A percentile compares a stretch with the other conserved stretches of the same genome.
These are phyloP conservation scores for Favolaschia claudopus DNA, from an alignment of 768 basidiomycete genomes.

Conservation along the genomic window DNA sequence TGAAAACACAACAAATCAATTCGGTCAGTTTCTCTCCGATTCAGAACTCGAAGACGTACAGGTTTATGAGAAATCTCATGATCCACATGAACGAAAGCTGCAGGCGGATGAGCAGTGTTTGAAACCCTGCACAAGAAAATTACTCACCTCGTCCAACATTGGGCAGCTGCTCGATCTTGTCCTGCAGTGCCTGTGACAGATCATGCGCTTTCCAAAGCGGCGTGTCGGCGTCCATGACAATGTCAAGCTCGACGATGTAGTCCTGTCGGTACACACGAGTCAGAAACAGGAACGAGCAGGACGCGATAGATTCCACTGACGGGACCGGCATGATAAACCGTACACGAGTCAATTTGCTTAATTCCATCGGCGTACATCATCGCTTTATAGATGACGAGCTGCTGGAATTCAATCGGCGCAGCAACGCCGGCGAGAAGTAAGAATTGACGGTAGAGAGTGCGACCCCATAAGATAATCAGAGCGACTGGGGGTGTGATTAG, in stretches of 20 bases:
- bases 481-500: conserved; percentile 41
- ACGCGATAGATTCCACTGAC: background rate
- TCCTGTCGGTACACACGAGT: too few relatives aligned
- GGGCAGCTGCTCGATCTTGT: conserved; percentile 63
- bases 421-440: conserved; percentile 67
- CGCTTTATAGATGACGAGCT: conserved; percentile 70
- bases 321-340: conserved; percentile 62
- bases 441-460: conserved; percentile 61
- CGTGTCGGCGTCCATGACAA: conserved; percentile 67
- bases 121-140: background rate
- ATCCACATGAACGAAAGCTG: conserved; percentile 67
- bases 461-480: conserved; percentile 58
- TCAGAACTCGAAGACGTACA: background rate
- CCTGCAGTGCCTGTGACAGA: conserved; percentile 56
- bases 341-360: conserved; percentile 63
- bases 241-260: conserved; percentile 70
- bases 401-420: conserved; percentile 65
- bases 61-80: conserved; percentile 61
- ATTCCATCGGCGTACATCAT: conserved; percentile 68
- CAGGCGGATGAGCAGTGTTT: background rate
- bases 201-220: conserved; percentile 65
- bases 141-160: conserved; percentile 53
- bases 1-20: background rate
- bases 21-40: background rate
- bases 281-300: background rate